Base-by-base conservation (phyloP, 768 basidiomycete genomes). In the Pulveroboletus ravenelii region DNA sequence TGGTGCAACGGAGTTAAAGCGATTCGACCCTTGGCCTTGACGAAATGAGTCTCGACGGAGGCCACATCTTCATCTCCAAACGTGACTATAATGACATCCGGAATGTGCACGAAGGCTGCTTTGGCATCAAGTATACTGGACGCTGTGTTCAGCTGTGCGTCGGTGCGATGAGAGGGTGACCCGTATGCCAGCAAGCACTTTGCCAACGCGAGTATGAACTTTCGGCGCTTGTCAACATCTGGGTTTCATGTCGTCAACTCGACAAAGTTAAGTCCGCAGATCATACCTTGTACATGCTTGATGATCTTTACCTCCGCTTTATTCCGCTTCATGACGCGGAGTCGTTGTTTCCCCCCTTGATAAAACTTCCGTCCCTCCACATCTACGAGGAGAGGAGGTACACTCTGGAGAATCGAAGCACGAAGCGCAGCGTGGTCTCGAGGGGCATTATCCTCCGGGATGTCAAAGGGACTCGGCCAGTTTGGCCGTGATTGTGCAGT, bases 121-220 rank as follows among this genome's bases (percentile, higher is more conserved):
- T 85, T 78, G 54, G 90, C 78, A 30, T 87, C 82, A 14, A 96
- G 78, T 50, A 90, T 85, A 10, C 78, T 72, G 6, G 92, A 85
- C 3, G 90, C 91, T 5, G 88, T 81, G 51, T 77, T 76, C 36
- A 97, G 79, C 65, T 94, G 93, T 1, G 89, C 84, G 70, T 95
- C 92, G 55, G 94, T 86, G 17, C 94, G 79, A 67, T 96, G 94
- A 18, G 91, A 92, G 2, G 93, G 93, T n/a, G 93, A 89, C 17
- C 93, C 93, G 65, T 89, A 94, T n/a, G 84, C 78, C 64, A 97
- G 80, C 51, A 97, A 77, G 10, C 89, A 89, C 64, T 90, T 87
- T 3, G 91, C 89, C 23, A 96, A 78, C 63, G 85, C 85, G 59
- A 94, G 72, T 44, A 96, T 76, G 71, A 96, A 96, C 47, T 85